Evolutionary conservation across 2,329 filamentous ascomycete genomes (phyloP).

Genomic region (Geosmithia flava): DNA sequence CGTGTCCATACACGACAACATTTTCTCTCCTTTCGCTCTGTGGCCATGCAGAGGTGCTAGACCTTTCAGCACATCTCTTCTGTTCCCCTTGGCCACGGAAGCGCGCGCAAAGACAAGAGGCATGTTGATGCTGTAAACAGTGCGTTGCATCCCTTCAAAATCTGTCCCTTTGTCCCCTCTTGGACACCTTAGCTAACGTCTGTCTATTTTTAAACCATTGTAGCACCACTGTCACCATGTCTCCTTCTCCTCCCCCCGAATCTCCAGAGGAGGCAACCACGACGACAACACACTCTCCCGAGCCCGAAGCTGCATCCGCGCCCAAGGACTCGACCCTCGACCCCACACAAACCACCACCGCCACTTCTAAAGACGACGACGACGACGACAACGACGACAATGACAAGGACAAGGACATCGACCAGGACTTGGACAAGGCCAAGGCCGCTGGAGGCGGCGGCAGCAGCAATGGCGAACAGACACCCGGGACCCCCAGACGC

Average conservation of each 20-base stretch:
- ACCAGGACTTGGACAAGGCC: not conserved
- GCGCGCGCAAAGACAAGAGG: not conserved
- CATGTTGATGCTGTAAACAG: not conserved
- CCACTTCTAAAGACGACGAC: not conserved
- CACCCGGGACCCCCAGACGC: conserved; percentile 13
- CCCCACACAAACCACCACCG: not conserved
- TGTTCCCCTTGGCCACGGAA: not conserved
- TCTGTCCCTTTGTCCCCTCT: not conserved
- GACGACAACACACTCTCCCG: not conserved
- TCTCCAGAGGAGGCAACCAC: not conserved
- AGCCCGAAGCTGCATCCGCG: not conserved
- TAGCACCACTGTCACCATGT: not conserved
- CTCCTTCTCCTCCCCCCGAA: not conserved
- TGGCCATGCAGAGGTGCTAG: not conserved
- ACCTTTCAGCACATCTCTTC: not conserved
- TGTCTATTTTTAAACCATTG: not conserved
- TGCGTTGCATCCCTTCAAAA: not conserved
- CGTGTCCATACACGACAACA: not conserved
- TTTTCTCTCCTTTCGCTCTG: not conserved
- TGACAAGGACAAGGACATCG: not conserved
- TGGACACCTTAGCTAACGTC: not conserved
- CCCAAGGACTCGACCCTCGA: not conserved
- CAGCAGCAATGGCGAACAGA: conserved; percentile 5
- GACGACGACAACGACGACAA: not conserved
- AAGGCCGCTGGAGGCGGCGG: not conserved